Percentiles rank a stretch among this genome's conserved stretches.
These are phyloP conservation scores for Papiliotrema nemorosa DNA, from an alignment of 1,284 basidiomycete species.

Conservation along the genomic window DNA sequence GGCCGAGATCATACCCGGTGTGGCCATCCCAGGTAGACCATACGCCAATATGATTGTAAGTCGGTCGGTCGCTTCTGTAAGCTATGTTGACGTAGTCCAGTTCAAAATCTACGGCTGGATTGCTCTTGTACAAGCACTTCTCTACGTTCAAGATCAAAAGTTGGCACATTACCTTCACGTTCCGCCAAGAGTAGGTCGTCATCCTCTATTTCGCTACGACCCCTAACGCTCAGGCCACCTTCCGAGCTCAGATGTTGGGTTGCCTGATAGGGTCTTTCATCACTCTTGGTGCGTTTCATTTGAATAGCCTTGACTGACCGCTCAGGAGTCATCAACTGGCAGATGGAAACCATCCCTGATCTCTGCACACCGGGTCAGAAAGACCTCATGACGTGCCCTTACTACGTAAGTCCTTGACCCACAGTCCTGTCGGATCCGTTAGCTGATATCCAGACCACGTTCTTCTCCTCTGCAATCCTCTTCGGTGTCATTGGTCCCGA, in stretches of 20 bases:
- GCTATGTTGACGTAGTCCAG: not conserved
- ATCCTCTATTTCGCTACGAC: too few species aligned
- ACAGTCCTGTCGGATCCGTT: not conserved
- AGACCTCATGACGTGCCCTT: constrained; percentile 19
- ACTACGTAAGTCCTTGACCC: constrained; percentile 12
- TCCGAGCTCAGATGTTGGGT: constrained; percentile 15
- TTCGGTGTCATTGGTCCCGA: constrained; percentile 19
- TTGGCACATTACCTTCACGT: constrained; percentile 52
- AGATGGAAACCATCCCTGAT: constrained; percentile 14
- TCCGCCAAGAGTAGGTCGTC: too few species aligned
- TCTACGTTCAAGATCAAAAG: constrained; percentile 56
- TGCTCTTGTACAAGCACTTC: constrained; percentile 47
- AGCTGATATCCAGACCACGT: constrained; percentile 10
- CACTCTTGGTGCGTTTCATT: constrained; percentile 7
- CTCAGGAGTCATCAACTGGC: constrained; percentile 18
- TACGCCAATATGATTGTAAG: constrained; percentile 59
- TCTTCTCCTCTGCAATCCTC: constrained; percentile 15
- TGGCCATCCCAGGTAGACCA: constrained; percentile 52
- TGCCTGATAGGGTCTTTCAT: constrained; percentile 13
- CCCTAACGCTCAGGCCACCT: constrained; percentile 11
- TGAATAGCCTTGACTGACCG: too few species aligned
- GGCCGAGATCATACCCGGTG: constrained; percentile 58
- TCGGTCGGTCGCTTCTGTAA: too few species aligned
- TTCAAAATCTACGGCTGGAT: constrained; percentile 51
- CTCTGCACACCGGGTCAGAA: constrained; percentile 14